These are phyloP conservation scores for Chimonanthus salicifolius DNA, from an alignment of 164 flowering plant species.

Conservation along the genomic window DNA sequence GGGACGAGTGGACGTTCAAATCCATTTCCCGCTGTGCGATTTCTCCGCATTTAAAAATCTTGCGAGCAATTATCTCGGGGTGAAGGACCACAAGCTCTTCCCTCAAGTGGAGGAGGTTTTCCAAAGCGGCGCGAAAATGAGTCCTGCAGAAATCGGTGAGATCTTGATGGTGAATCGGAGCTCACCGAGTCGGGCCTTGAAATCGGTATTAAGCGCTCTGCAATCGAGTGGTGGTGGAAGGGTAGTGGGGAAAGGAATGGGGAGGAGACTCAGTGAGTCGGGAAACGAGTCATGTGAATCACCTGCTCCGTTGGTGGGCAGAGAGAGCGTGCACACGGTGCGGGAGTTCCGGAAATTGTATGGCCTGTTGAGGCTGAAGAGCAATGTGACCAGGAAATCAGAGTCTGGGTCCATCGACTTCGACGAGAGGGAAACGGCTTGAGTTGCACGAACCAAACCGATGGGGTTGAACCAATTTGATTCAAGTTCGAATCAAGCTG, in stretches of 20 bases:
- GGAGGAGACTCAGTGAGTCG: slow-evolving; percentile 17
- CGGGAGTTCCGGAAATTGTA: slow-evolving; percentile 57
- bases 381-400: slow-evolving; percentile 1
- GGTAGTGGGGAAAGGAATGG: not conserved
- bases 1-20: slow-evolving; percentile 79
- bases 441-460: no score
- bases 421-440: no score
- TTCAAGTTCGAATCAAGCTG: no score
- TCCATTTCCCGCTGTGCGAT: slow-evolving; percentile 69
- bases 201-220: slow-evolving; percentile 56
- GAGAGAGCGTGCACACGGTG: slow-evolving; percentile 45
- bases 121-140: slow-evolving; percentile 47
- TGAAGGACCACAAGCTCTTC: slow-evolving; percentile 83
- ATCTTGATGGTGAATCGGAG: slow-evolving; percentile 67
- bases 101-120: slow-evolving; percentile 74
- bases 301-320: slow-evolving; percentile 17
- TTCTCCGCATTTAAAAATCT: slow-evolving; percentile 58
- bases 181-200: slow-evolving; percentile 79
- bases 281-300: slow-evolving; percentile 21
- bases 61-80: slow-evolving; percentile 66
- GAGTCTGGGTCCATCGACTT: no score
- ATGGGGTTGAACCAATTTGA: no score
- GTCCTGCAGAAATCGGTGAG: slow-evolving; percentile 81
- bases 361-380: slow-evolving; percentile 47
- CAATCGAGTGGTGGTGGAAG: slow-evolving; percentile 34